Base-by-base conservation (phyloP, 1,284 basidiomycete genomes). In the Quambalaria eucalypti region DNA sequence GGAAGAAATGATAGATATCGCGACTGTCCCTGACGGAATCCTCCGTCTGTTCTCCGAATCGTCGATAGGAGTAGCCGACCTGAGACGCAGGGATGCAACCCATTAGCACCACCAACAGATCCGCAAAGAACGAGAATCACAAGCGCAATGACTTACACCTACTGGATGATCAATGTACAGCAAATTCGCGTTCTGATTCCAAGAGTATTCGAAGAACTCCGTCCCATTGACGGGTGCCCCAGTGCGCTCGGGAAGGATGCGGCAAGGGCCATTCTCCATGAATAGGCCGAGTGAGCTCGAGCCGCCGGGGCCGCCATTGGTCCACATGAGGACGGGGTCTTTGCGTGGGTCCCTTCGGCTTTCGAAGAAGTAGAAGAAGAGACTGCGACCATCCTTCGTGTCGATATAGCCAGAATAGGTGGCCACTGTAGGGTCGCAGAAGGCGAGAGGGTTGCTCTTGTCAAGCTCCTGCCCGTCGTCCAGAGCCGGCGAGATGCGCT, bases 341-440 rank as follows among this genome's bases (percentile, higher is more conserved):
- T 80, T 79, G 16, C 80, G 79, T 1, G 87, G 87, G 57, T 85
- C 78, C 39, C 80, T 79, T 55, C 87, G 78, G 51, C 84, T 86
- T 76, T 87, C 86, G 74, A 90, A 89, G 78, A 88, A 89, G 76
- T 87, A 87, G 78, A 90, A 90, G 79, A 88, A 90, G 69, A 84
- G 79, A 59, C 84, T 83, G 58, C 84, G 81, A 4, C 85, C 84
- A 60, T 83, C 80, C 44, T 82, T 69, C 25, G 81, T 64, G 55
- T 87, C 85, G 51, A 86, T 84, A 62, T 80, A 71, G 29, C 69
- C 69, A 10, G 55, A 62, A 65, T 65, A 71, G 42, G 59, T 63
- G 25, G 68, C 61, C 49, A 71, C 69, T 31, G 64, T 69, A 14
- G 68, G 65, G 44, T 71, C 69, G 52, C 69, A 71, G 47, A 70